Conservation (phyloP, 75 land plant genomes). For the Cupressus sempervirens region DNA sequence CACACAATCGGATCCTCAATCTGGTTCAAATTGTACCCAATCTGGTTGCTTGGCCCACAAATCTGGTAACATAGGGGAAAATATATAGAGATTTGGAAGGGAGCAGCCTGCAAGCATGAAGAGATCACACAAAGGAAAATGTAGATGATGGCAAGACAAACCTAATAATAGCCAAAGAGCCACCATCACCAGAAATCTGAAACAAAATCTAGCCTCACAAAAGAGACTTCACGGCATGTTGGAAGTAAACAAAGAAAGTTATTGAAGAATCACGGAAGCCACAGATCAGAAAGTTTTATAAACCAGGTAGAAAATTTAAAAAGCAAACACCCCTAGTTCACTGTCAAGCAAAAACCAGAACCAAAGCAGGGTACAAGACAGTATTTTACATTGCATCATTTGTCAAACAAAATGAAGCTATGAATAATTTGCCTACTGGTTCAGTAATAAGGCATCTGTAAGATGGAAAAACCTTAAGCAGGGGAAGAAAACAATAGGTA, state of each 20-base stretch:
- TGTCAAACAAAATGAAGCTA: background rate
- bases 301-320: no score
- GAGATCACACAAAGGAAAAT: no score
- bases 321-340: background rate
- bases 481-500: background rate
- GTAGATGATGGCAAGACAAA: background rate
- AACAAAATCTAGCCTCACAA: background rate
- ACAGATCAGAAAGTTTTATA: background rate
- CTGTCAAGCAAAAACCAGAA: background rate
- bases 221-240: background rate
- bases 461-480: background rate
- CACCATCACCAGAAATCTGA: background rate
- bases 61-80: no score
- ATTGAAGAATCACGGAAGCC: background rate
- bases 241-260: background rate
- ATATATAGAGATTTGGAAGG: no score
- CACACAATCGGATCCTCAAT: no score
- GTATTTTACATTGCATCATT: background rate
- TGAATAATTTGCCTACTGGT: background rate
- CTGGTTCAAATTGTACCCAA: no score
- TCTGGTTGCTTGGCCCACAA: no score
- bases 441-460: background rate
- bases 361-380: background rate
- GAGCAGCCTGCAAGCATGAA: no score
- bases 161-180: background rate